Base-by-base conservation (phyloP, 2,329 filamentous ascomycete genomes). In the Nemania bipapillata region DNA sequence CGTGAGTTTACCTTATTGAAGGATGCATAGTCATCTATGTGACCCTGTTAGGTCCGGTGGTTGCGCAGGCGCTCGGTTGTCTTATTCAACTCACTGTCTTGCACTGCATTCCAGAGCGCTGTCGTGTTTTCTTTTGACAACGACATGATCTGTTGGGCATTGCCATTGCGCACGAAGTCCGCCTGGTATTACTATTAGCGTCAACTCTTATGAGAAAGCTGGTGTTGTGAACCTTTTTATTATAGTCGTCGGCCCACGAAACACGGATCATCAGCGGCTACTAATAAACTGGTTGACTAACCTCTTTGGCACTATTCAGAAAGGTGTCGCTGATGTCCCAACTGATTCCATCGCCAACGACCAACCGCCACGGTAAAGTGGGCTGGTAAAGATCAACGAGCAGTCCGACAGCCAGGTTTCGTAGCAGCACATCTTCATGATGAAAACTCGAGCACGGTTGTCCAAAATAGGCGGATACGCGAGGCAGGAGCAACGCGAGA, bases 111-210 rank as follows among this genome's bases (percentile, higher is more conserved):
- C 93, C 94, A 97, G 37, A 97, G 84, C 35, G 91, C 87, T 7
- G 90, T 92, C 15, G 92, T 96, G 78, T 97, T 90, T 53, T 92
- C 89, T 78, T 94, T 94, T 69, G 91, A 93, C 76, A 97, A 83
- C 62, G 90, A 91, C 93, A 97, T 97, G 76, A 97, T 94, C 69
- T 92, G 91, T 78, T 95, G 94, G 17, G 93, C 93, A 62, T 92
- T 96, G 52, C 94, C 93, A 74, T 96, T 95, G 59, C 94, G 89
- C 58, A 97, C 84, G 74, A 94, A 97, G 80, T 97, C 94, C 32
- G 94, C 94, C 85, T 89, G 65, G 58, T 56, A 45, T 40, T 28
- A 22, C 4, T 12, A 63, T 67, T 32, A 70, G 66, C 60, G 30
- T 52, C 28, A 22, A 22, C 28, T 20, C 42, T 28, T 22, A n/a